Evolutionary conservation across 176 grass and related monocot genomes (phyloP), one percentile per base, ranked within the genome.

Genomic region (Aegilops bicornis): DNA sequence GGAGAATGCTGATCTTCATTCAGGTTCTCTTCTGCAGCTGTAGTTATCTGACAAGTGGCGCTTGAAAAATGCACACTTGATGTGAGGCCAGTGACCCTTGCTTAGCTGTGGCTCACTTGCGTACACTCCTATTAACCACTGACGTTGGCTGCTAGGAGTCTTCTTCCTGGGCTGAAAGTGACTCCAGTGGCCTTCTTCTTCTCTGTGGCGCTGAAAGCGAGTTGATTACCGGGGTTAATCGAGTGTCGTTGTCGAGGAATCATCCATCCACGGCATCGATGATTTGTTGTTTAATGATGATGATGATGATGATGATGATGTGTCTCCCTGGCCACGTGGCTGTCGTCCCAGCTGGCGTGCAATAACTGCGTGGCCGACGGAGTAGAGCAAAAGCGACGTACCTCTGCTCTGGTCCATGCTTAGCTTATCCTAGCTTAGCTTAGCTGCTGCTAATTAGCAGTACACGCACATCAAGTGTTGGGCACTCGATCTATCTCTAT

Each of bases 281-380:
- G 23, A 7, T 82, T 77, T 69, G 83, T 70, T 77, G 77, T 13
- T 19, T 84, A 80, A 50, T 87, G 81, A 80, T 50, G 75, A 80
- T 68, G 32, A 32, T 32, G 74, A 10, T 11, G 39, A 10, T 43
- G 45, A 48, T 1, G 45, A 52, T 62, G 76, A 80, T 62, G 76
- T 32, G 63, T 83, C 79, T 59, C 19, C 2, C 30, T 71, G 68
- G 59, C 68, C 89, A 84, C 40, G 40, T 75, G 43, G 72, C 83
- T 29, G 0, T 11, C 13, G 16, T 13, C 3, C 22, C 40, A 16
- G 74, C 84, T 72, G 64, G 59, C 40, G 5, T 58, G 36, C 83
- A 82, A 78, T 86, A 86, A 70, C 36, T 30, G 11, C 19, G 17
- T 20, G 64, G 73, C 73, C 79, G 58, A 65, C n/a, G 79, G 65